Conservation (phyloP, 2,329 filamentous ascomycete species). For the Alternaria gaisen region DNA sequence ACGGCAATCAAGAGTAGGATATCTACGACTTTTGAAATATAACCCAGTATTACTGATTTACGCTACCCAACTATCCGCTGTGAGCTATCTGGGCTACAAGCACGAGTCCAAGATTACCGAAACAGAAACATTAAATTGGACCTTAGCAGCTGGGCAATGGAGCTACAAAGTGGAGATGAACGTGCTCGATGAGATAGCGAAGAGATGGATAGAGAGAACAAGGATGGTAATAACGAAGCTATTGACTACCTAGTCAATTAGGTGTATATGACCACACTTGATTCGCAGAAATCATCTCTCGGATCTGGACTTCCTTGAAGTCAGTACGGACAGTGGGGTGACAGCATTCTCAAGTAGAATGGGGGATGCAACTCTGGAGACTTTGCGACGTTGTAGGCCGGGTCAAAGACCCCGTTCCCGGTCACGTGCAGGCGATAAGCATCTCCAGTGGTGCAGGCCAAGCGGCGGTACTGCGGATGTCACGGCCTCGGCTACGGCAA, state of each 20-base stretch:
- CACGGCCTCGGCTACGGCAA: not conserved
- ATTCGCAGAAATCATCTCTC: not conserved
- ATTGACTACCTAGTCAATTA: not conserved
- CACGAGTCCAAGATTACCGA: not conserved
- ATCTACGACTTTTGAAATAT: not conserved
- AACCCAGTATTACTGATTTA: not conserved
- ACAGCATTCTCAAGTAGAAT: not conserved
- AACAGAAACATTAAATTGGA: not conserved
- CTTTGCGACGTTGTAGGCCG: rapidly evolving
- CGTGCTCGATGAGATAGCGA: not conserved
- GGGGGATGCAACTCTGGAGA: not conserved
- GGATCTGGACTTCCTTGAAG: not conserved
- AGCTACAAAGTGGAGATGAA: not conserved
- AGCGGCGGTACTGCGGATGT: not conserved
- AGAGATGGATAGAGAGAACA: not conserved
- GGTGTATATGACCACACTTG: not conserved
- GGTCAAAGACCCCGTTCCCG: too few species aligned
- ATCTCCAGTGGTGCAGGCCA: not conserved
- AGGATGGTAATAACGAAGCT: not conserved
- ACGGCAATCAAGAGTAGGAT: not conserved
- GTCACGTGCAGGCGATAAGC: too few species aligned
- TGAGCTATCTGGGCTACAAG: not conserved
- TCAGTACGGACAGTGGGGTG: not conserved
- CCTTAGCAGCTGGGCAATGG: not conserved
- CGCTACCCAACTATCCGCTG: not conserved